Evolutionary conservation across 139 green algal species (phyloP).

Genomic region (Volvox africanus): DNA sequence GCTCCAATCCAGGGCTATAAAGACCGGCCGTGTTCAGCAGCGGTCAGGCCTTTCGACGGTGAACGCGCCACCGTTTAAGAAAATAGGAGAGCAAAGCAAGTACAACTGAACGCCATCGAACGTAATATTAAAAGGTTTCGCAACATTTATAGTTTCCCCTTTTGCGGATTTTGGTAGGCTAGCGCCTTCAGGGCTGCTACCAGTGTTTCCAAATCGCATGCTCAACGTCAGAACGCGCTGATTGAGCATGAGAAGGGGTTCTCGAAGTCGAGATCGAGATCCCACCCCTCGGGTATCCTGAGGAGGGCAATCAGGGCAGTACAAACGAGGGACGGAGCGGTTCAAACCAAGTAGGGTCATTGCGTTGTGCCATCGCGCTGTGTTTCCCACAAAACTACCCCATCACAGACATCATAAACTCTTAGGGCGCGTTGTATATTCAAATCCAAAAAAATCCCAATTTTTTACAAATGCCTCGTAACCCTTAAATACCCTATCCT

Average conservation of each 20-base stretch:
- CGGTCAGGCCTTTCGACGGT: too few species aligned
- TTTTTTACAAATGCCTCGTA: too few species aligned
- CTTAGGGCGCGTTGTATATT: too few species aligned
- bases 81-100: background rate
- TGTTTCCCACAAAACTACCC: too few species aligned
- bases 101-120: background rate
- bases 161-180: background rate
- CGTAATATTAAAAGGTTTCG: background rate
- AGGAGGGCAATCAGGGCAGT: too few species aligned
- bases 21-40: background rate
- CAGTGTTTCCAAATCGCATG: background rate
- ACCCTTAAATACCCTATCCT: too few species aligned
- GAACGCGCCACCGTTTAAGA: background rate
- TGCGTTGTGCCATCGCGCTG: too few species aligned
- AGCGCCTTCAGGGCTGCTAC: background rate
- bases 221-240: conserved; percentile 11
- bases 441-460: too few species aligned
- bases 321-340: too few species aligned
- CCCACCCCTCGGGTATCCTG: conserved; percentile 45
- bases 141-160: background rate
- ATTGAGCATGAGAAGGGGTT: conserved; percentile 48
- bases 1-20: background rate
- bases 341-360: too few species aligned
- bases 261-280: conserved; percentile 43
- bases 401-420: too few species aligned